Conservation (phyloP, 148 eudicot genomes). For the Camellia japonica region DNA sequence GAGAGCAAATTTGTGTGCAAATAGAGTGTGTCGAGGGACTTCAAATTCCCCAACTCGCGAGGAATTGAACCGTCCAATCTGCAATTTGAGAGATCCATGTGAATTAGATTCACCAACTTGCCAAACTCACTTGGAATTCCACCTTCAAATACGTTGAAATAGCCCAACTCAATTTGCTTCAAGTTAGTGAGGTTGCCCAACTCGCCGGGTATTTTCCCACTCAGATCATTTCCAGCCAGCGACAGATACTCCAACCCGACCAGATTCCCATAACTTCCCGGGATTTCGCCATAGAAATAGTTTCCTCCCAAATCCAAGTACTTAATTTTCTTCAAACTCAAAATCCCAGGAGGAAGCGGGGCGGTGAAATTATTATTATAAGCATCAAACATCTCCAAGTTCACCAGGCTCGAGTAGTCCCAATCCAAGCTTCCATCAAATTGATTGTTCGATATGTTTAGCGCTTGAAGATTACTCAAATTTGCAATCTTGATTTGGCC, state of each 20-base stretch:
- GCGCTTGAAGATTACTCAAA: slow-evolving; percentile 40
- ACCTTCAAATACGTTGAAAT: slow-evolving; percentile 67
- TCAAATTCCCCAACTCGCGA: slow-evolving; percentile 62
- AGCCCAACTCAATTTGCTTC: slow-evolving; percentile 62
- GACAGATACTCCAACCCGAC: slow-evolving; percentile 53
- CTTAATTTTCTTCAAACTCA: slow-evolving; percentile 43
- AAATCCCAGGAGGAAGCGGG: slow-evolving; percentile 49
- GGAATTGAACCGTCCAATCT: slow-evolving; percentile 70
- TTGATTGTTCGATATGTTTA: slow-evolving; percentile 76
- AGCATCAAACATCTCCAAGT: slow-evolving; percentile 66
- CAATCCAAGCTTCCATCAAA: slow-evolving; percentile 47
- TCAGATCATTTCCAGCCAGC: slow-evolving; percentile 65
- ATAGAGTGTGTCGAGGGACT: slow-evolving; percentile 57
- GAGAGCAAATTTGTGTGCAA: slow-evolving; percentile 61
- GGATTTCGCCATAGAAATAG: slow-evolving; percentile 67
- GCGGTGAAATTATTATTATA: slow-evolving; percentile 74
- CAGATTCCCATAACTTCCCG: slow-evolving; percentile 49
- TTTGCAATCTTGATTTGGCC: slow-evolving; percentile 46
- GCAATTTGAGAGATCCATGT: slow-evolving; percentile 65
- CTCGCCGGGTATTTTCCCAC: slow-evolving; percentile 68
- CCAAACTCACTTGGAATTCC: slow-evolving; percentile 81
- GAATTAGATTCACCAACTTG: slow-evolving; percentile 56
- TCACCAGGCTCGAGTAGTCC: slow-evolving; percentile 46
- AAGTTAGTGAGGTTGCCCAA: slow-evolving; percentile 78
- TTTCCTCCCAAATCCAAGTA: slow-evolving; percentile 90